Percentiles rank a stretch among this genome's conserved stretches.
Conservation (phyloP, 768 basidiomycete genomes). For the Kwoniella pini region DNA sequence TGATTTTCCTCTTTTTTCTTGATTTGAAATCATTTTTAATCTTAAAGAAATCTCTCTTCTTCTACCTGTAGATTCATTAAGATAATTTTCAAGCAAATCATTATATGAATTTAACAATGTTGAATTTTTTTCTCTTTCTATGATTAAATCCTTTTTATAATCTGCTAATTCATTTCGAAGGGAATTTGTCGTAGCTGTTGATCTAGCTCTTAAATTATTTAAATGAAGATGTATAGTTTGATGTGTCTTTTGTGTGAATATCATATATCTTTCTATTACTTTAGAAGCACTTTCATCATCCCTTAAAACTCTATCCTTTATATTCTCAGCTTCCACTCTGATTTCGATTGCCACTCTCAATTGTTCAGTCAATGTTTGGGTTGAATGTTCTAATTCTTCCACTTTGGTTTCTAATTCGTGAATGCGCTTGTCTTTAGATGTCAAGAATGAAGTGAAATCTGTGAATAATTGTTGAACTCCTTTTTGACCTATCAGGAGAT, state of each 20-base stretch:
- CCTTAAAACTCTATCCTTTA: conserved; percentile 33
- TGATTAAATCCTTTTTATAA: conserved; percentile 26
- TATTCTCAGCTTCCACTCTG: conserved; percentile 30
- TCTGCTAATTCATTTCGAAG: conserved; percentile 40
- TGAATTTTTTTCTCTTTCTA: conserved; percentile 30
- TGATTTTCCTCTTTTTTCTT: conserved; percentile 40
- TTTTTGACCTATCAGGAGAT: conserved; percentile 45
- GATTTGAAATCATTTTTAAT: conserved; percentile 39
- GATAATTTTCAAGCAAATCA: conserved; percentile 46
- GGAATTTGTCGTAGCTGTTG: conserved; percentile 42
- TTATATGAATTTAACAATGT: conserved; percentile 44
- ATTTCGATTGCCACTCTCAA: conserved; percentile 31
- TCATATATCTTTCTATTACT: conserved; percentile 56
- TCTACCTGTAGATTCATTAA: conserved; percentile 51
- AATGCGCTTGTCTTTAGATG: conserved; percentile 37
- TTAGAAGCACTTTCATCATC: conserved; percentile 51
- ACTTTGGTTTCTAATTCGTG: conserved; percentile 25
- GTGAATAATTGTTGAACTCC: conserved; percentile 47
- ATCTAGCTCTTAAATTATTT: conserved; percentile 45
- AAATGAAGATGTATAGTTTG: conserved; percentile 50
- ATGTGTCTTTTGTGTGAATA: conserved; percentile 55
- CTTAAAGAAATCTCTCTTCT: conserved; percentile 52
- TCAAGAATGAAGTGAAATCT: conserved; percentile 41
- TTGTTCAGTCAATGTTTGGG: conserved; percentile 29
- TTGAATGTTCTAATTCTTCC: conserved; percentile 37